Conservation (phyloP, 2,329 filamentous ascomycete species). For the Fusarium globosum region DNA sequence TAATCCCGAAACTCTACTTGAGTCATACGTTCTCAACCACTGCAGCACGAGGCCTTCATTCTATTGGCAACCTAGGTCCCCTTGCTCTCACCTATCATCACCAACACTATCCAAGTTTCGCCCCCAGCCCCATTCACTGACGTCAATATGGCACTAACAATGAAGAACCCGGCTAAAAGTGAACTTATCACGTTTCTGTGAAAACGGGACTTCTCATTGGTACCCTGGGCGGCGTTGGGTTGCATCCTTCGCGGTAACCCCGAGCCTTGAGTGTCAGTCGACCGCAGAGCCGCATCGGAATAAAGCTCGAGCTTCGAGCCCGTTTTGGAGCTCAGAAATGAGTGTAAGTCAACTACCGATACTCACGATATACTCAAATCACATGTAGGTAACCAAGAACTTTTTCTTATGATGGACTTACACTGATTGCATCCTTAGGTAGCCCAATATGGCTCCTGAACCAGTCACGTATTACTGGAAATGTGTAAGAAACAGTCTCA, state of each 20-base stretch:
- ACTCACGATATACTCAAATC: not conserved
- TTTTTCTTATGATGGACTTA: not conserved
- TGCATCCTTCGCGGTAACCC: not conserved
- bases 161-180: not conserved
- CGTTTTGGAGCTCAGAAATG: not conserved
- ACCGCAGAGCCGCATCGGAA: slow-evolving; percentile 18
- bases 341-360: not conserved
- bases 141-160: not conserved
- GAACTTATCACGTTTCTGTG: not conserved
- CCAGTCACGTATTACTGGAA: not conserved
- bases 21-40: not conserved
- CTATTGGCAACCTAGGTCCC: not conserved
- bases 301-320: slow-evolving; percentile 2
- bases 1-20: not conserved
- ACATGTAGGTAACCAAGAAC: not conserved
- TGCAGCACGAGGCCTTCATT: not conserved
- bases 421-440: not conserved
- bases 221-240: not conserved
- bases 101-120: not conserved
- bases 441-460: not conserved
- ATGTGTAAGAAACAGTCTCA: not conserved
- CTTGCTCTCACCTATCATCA: not conserved
- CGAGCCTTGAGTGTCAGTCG: not conserved
- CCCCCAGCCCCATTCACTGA: not conserved
- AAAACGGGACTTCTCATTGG: not conserved